A percentile compares a stretch with the other conserved stretches of the same genome.
Conservation (phyloP, 257 asterid genomes). For the Solanum lycopersicoides region DNA sequence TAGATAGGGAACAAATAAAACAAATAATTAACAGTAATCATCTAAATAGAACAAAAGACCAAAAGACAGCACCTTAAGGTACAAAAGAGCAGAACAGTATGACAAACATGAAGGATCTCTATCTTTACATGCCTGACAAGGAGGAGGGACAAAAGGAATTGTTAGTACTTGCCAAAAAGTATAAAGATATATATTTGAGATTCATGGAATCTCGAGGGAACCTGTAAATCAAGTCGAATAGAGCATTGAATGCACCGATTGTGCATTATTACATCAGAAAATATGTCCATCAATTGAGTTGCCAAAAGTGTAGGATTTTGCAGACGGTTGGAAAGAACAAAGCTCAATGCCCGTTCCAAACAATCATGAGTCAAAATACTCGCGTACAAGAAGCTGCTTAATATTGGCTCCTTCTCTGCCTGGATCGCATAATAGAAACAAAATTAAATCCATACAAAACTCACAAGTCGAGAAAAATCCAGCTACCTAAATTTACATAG, state of each 20-base stretch:
- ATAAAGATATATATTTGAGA: background rate
- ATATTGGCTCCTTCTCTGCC: constrained; percentile 42
- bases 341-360: constrained; percentile 29
- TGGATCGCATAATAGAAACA: constrained; percentile 4
- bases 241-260: constrained; percentile 27
- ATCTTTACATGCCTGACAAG: constrained; percentile 28
- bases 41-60: background rate
- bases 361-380: constrained; percentile 33
- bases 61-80: constrained; percentile 25
- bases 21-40: background rate
- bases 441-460: background rate
- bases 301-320: constrained; percentile 40
- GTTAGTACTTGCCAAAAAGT: background rate
- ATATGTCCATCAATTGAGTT: constrained; percentile 29
- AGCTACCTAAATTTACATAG: background rate
- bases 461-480: background rate
- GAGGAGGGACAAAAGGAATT: background rate
- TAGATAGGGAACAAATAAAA: background rate
- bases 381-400: constrained; percentile 37
- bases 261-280: constrained; percentile 29
- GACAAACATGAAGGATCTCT: constrained; percentile 44
- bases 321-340: constrained; percentile 38
- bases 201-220: background rate
- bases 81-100: constrained; percentile 29
- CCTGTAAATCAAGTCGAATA: constrained; percentile 38